Percentiles rank a stretch among this genome's conserved stretches.
Conservation (phyloP, 2,329 filamentous ascomycete genomes). For the Colletotrichum viniferum region DNA sequence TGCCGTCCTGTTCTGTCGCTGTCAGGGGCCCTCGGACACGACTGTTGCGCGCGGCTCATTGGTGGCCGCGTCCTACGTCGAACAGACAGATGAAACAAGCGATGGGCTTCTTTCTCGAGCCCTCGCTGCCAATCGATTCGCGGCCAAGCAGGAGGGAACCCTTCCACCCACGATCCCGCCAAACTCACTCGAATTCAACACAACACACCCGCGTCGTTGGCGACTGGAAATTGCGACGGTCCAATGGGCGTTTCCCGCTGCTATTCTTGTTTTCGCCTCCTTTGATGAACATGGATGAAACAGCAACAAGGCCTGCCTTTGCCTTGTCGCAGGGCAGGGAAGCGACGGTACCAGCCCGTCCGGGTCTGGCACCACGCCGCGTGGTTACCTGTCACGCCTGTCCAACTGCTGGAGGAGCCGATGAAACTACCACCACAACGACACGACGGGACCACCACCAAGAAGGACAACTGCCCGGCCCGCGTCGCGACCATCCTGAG, state of each 20-base stretch:
- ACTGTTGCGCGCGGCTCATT: conserved; percentile 18
- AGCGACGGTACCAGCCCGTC: not conserved
- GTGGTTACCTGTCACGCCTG: not conserved
- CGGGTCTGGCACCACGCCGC: not conserved
- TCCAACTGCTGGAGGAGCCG: not conserved
- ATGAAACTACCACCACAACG: not conserved
- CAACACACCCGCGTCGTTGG: not conserved
- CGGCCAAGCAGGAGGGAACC: not conserved
- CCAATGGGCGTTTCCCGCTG: conserved; percentile 5
- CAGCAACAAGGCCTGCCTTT: not conserved
- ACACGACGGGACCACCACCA: not conserved
- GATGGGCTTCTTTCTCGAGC: not conserved
- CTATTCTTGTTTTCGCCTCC: not conserved
- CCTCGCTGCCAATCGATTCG: conserved; percentile 9
- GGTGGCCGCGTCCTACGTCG: not conserved
- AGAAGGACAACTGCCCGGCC: not conserved
- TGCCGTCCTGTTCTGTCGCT: not conserved
- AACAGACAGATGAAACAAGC: conserved; percentile 16
- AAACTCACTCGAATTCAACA: not conserved
- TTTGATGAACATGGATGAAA: not conserved
- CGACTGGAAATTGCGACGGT: not conserved
- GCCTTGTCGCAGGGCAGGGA: not conserved
- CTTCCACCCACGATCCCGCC: not conserved
- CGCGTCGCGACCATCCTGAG: conserved; percentile 3
- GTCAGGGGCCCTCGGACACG: not conserved